Base-by-base conservation (phyloP, 148 eudicot species). In the Oxyria digyna region DNA sequence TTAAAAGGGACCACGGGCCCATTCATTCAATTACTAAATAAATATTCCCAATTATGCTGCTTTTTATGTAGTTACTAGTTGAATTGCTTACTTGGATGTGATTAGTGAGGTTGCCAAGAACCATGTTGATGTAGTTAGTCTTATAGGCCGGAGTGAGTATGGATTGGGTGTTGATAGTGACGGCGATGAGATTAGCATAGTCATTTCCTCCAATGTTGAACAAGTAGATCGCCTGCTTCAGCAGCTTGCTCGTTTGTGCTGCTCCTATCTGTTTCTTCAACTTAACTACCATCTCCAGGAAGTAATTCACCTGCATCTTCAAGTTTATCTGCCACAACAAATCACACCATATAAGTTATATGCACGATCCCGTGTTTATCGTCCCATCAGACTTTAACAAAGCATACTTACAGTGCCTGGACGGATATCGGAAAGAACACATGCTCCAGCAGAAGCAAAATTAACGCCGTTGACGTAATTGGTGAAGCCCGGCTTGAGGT, bases 361-460 rank as follows among this genome's bases (percentile, higher is more conserved):
- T n/a, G n/a, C n/a, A n/a, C n/a, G n/a, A n/a, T n/a, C n/a, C n/a
- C n/a, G n/a, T n/a, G n/a, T n/a, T n/a, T n/a, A n/a, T n/a, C n/a
- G n/a, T n/a, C n/a, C n/a, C n/a, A n/a, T n/a, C n/a, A n/a, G n/a
- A n/a, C n/a, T n/a, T n/a, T n/a, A n/a, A n/a, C n/a, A n/a, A n/a
- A n/a, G n/a, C 1, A 0, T 59, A 31, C 42, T 18, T 76, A 86
- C 91, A 42, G 72, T 45, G 35, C 79, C 81, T 37, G 68, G 83
- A 50, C 77, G 78, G 31, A 84, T 80, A 18, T 78, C 78, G 46
- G 71, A 54, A 8, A 87, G 80, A 42, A 78, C 82, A 69, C 89
- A 81, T 11, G 89, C 89, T 35, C 82, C 87, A 6, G 85, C 87
- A 9, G 83, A 78, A 24, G 91, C 91, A 76, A 85, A 87, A 69